A percentile compares a stretch with the other conserved stretches of the same genome.
These are phyloP conservation scores for Rhododendron simsii DNA, from an alignment of 148 eudicot species.

Conservation along the genomic window DNA sequence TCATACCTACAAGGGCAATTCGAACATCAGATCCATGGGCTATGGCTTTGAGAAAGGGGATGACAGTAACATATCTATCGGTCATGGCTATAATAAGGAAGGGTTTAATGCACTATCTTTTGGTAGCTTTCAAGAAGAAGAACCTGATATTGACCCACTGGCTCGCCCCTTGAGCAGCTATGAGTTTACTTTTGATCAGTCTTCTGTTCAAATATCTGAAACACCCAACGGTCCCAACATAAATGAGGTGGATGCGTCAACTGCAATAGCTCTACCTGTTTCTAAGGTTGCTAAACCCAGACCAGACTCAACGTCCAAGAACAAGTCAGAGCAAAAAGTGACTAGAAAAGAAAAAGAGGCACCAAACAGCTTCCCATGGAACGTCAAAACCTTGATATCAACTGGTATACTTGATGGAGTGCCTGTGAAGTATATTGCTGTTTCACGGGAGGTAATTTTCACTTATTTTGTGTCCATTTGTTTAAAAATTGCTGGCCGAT, in stretches of 20 bases:
- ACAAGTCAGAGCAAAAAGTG: conserved; percentile 30
- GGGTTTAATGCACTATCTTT: conserved; percentile 31
- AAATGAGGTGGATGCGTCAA: conserved; percentile 24
- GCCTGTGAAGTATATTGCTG: conserved; percentile 45
- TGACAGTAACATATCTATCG: conserved; percentile 20
- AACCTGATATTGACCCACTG: conserved; percentile 27
- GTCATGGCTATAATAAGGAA: conserved; percentile 28
- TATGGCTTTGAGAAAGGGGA: conserved; percentile 20
- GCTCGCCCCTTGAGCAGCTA: conserved; percentile 30
- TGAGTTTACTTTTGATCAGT: conserved; percentile 27
- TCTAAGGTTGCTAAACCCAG: conserved; percentile 26
- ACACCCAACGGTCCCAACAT: conserved; percentile 1
- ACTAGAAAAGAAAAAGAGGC: conserved; percentile 34
- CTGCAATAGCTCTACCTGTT: conserved; percentile 10
- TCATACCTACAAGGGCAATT: conserved; percentile 24
- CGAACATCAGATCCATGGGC: conserved; percentile 19
- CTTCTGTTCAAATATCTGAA: conserved; percentile 29
- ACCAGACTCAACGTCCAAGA: conserved; percentile 27
- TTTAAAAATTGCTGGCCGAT: not conserved
- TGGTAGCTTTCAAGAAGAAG: conserved; percentile 41
- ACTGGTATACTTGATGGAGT: conserved; percentile 66
- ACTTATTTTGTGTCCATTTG: not conserved
- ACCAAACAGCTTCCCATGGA: conserved; percentile 58
- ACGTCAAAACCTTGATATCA: conserved; percentile 54
- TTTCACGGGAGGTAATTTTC: conserved; percentile 44